Evolutionary conservation across 2,329 filamentous ascomycete genomes (phyloP), one percentile per base, ranked within the genome.

Genomic region (Alternaria tenuissima): DNA sequence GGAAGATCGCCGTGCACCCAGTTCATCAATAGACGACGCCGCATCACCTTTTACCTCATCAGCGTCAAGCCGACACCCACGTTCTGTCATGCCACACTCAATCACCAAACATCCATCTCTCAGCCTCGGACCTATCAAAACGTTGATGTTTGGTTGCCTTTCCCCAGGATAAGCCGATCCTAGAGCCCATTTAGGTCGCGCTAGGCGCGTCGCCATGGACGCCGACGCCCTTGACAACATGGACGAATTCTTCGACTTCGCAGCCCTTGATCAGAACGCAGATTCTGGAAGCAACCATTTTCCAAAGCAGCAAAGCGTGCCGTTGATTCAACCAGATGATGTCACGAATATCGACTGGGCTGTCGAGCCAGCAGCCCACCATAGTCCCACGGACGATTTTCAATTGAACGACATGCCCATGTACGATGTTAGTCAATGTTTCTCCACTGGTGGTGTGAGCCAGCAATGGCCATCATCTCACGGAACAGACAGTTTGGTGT

Each of bases 161-260:
- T 41, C 48, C 36, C 59, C 63, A 53, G 62, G 54, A 46, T 63
- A 67, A 69, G 61, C 62, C 69, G 55, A 61, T 56, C 24, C 51
- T 47, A 52, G 34, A 55, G 49, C 36, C 16, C 53, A 30, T 49
- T 38, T 56, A 44, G 43, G 38, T 28, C 44, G 36, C 48, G 34
- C 53, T 30, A 38, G 32, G 9, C 60, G 57, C 51, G 52, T 32
- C 44, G 61, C 30, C 22, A 72, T 72, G 71, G 56, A 57, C 12
- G 34, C 44, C 48, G 46, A 62, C 51, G 51, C 61, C 41, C 51
- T 60, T 47, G 68, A 71, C 55, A 66, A 58, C 49, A 41, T 77
- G 55, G 67, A 76, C 28, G 75, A 76, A 41, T 77, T 77, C 66
- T 77, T 77, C 57, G 75, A 77, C 57, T 77, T 77, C 60, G 64